Evolutionary conservation across 805 yeast species (phyloP), one percentile per base, ranked within the genome.

Genomic region (Yarrowia alimentaria): DNA sequence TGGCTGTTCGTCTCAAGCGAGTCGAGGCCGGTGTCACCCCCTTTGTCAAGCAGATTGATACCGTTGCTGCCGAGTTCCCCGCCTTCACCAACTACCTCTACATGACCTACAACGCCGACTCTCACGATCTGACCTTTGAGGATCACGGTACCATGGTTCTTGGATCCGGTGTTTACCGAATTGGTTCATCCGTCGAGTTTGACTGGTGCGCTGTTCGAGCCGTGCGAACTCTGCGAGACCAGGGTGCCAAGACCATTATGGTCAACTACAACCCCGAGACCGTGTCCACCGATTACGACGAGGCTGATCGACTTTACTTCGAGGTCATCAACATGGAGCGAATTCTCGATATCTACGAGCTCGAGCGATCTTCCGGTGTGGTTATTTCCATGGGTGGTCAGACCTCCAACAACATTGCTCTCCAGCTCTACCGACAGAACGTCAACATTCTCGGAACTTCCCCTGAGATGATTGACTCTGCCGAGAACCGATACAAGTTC

Each of bases 121-220:
- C 84, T 26, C 83, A 85, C 59, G 99, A 91, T 70, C 80, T 93
- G 55, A 66, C 74, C n/a, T 93, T 91, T 64, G 81, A 89, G 59
- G 97, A 91, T 58, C 81, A 89, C 57, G 97, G 97, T 68, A 83
- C 85, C 47, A 86, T 91, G 85, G 99, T 91, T 33, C 75, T 91
- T 54, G 98, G 98, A 58, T 89, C 97, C 4, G 99, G 99, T 77
- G 99, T 93, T 35, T 91, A 91, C 78, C 82, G 99, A 74, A 91
- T 91, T 66, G 99, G 99, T 62, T 93, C 98, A 5, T 91, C 98
- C 22, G 99, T 91, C 56, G 99, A 91, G 71, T 91, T 91, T 66
- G 99, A 91, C 73, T 91, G 98, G 97, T 91, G 99, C 80, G 98
- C 98, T 38, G 99, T 91, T 54, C 80, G 96, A 58, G 93, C 98